Evolutionary conservation across 164 flowering plant species (phyloP).

Genomic region (Litsea cubeba): DNA sequence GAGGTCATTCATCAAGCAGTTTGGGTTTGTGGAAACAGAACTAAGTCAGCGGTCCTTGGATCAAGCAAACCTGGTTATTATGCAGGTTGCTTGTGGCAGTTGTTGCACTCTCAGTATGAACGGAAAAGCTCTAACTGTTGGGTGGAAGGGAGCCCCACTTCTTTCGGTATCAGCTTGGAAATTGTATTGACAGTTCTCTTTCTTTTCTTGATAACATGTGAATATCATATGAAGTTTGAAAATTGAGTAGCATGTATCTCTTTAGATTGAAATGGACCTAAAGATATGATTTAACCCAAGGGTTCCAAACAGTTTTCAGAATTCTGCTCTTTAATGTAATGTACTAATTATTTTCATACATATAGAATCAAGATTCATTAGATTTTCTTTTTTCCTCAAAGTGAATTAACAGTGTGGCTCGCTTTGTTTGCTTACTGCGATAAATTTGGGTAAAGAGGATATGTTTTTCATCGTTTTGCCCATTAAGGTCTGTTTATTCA

Average conservation of each 20-base stretch:
- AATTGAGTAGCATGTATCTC: background rate
- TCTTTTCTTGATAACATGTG: background rate
- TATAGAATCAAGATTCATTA: no score
- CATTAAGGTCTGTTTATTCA: no score
- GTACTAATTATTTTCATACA: no score
- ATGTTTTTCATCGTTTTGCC: no score
- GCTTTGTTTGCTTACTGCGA: no score
- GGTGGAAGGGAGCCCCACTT: constrained; percentile 63
- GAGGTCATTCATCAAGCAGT: constrained; percentile 47
- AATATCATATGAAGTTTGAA: background rate
- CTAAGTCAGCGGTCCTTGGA: constrained; percentile 35
- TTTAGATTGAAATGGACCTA: background rate
- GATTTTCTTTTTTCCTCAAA: no score
- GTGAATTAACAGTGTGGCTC: no score
- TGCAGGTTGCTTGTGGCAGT: constrained; percentile 27
- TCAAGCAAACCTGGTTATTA: constrained; percentile 37
- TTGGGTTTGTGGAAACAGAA: constrained; percentile 43
- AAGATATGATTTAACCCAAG: background rate
- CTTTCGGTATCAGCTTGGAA: constrained; percentile 49
- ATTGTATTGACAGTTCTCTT: background rate
- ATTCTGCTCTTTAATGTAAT: background rate
- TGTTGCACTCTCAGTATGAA: constrained; percentile 40
- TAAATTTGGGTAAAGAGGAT: no score
- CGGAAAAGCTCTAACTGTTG: constrained; percentile 32
- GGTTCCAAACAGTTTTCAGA: background rate